Evolutionary conservation across 2,329 filamentous ascomycete species (phyloP).

Genomic region (Aschersonia sp.): DNA sequence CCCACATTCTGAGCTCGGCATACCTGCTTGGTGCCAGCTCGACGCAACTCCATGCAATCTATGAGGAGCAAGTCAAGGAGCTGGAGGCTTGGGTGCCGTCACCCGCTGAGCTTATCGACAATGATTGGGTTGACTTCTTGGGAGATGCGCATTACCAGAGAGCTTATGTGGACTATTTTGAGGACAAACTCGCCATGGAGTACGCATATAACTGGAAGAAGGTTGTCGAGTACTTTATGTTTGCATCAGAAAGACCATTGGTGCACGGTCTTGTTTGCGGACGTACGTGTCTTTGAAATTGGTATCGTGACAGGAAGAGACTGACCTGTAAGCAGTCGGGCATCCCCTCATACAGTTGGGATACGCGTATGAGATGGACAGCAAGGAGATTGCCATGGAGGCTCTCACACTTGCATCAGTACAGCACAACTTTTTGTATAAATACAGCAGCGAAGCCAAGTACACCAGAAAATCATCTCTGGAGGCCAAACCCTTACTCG

Average conservation of each 20-base stretch:
- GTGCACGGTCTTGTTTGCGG: conserved; percentile 69
- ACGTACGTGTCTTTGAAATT: conserved; percentile 33
- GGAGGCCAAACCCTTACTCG: conserved; percentile 45
- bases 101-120: conserved; percentile 65
- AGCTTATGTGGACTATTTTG: conserved; percentile 88
- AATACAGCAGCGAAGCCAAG: conserved; percentile 55
- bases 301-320: background rate
- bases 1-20: conserved; percentile 70
- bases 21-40: conserved; percentile 69
- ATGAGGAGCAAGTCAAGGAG: conserved; percentile 57
- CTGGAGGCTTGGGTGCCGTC: conserved; percentile 74
- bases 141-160: conserved; percentile 72
- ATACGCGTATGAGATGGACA: conserved; percentile 85
- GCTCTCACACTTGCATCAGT: conserved; percentile 55
- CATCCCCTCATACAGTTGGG: conserved; percentile 89
- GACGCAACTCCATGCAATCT: conserved; percentile 63
- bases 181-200: conserved; percentile 65
- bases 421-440: conserved; percentile 45
- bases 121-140: conserved; percentile 78
- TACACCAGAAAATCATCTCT: conserved; percentile 53
- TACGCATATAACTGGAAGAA: conserved; percentile 74
- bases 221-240: conserved; percentile 63
- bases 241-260: conserved; percentile 58
- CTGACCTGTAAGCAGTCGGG: conserved; percentile 42
- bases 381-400: conserved; percentile 77